Evolutionary conservation across 2,329 filamentous ascomycete genomes (phyloP).

Genomic region (Mariannaea elegans): DNA sequence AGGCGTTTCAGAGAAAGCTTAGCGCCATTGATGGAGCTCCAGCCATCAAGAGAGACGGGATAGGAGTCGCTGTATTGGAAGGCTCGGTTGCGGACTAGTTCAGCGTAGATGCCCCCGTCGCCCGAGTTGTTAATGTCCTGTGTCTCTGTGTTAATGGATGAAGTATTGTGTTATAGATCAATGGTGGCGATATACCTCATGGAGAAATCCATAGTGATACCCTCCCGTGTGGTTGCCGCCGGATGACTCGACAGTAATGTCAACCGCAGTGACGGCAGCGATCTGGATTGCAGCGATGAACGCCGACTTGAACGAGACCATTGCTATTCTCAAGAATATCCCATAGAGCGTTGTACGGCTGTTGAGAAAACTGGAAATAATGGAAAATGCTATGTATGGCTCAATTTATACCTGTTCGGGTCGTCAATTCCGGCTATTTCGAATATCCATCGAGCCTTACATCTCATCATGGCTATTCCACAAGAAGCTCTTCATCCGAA

Average conservation of each 20-base stretch:
- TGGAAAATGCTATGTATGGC: neutral
- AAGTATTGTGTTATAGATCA: rapidly evolving
- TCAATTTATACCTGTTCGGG: constrained; percentile 7
- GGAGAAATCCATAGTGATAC: constrained; percentile 56
- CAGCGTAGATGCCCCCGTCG: constrained; percentile 77
- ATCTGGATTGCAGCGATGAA: constrained; percentile 19
- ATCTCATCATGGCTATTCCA: neutral
- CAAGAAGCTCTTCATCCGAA: constrained; percentile 8
- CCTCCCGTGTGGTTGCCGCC: constrained; percentile 54
- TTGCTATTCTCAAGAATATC: neutral
- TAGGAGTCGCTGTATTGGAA: constrained; percentile 65
- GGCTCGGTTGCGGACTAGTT: constrained; percentile 74
- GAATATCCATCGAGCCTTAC: neutral
- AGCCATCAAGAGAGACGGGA: constrained; percentile 55
- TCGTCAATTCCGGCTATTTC: neutral
- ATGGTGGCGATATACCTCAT: constrained; percentile 52
- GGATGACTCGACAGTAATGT: constrained; percentile 48
- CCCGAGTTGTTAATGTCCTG: constrained; percentile 74
- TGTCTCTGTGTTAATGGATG: neutral
- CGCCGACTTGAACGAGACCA: constrained; percentile 22
- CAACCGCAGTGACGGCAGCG: constrained; percentile 36
- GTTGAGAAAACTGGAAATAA: neutral
- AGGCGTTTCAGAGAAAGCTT: constrained; percentile 57
- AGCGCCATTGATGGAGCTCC: constrained; percentile 54
- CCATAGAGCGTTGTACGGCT: neutral